Evolutionary conservation across 2,329 filamentous ascomycete species (phyloP), one percentile per base, ranked within the genome.

Genomic region (Elsinoe ampelina): DNA sequence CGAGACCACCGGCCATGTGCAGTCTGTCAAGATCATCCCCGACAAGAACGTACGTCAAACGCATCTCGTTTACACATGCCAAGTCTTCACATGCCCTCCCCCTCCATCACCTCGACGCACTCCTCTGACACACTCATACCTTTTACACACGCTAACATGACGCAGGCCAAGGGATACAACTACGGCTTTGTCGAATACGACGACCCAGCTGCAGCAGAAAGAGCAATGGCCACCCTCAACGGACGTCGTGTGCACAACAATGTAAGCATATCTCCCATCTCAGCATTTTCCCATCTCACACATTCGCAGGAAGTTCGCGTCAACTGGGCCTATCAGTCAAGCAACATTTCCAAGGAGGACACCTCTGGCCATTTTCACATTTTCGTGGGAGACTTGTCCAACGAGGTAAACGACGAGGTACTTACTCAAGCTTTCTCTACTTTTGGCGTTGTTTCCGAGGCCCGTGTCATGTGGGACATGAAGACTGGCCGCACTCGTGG

Each of bases 381-480:
- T 69, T 98, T 98, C 64, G 93, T 98, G 57, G 93, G 93, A 60
- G 93, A 98, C 70, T 75, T 98, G 57, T 96, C 91, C 65, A 98
- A 98, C 68, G 93, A 98, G 72, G 93, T 98, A 71, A 98, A 98
- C 66, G 93, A 98, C 66, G 93, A 98, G 68, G 83, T 96, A 54
- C 80, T 98, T 19, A 78, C 87, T 13, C 91, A 96, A 73, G 93
- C 93, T 11, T 98, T 98, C 74, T 95, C 89, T 48, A 89, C 89
- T 43, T 98, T 97, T 71, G 93, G 93, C 39, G 89, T 85, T 11
- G 91, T 98, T 50, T 98, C 93, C 2, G 93, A 98, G 73, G 93
- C 93, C 59, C 90, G 93, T 66, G 93, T 98, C 62, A 98, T 98
- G 93, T 98, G 93, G 93, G 93, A 98, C 72, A 98, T 98, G 93